Base-by-base conservation (phyloP, 495 filamentous ascomycete species). In the Tirmania nivea region DNA sequence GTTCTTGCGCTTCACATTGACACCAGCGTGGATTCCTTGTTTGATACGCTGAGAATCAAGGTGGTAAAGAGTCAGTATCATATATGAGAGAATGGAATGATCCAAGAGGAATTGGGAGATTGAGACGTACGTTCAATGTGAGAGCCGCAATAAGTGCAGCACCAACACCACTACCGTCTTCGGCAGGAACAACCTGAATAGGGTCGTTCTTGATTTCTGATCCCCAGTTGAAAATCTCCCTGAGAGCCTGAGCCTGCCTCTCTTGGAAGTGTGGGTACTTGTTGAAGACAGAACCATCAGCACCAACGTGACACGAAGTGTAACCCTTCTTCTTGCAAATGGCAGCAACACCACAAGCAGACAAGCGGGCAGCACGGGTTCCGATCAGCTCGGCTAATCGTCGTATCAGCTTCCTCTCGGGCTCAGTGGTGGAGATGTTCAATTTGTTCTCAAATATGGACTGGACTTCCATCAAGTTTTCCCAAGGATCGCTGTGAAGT, bases 211-310 rank as follows among this genome's bases (percentile, higher is more conserved):
- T 81, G 10, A 70, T 58, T 31, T 51, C 77, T 50, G 76, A 75
- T 3, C 78, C 73, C 90, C 89, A 95, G 21, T 25, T 21, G n/a
- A 96, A 75, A 60, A 95, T 94, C 72, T 96, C 88, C 17, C 86
- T 79, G 19, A 96, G 78, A 19, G 89, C 89, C 59, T 78, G 73
- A 5, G 89, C 89, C 53, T 87, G 86, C 50, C 89, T 83, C 14
- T 76, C 76, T 74, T 94, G 89, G 75, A 96, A 96, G 68, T 94
- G 84, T 1, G 89, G 89, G 69, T 95, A 95, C 67, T 94, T 94
- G 74, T 93, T 94, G 73, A 95, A 96, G 47, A 96, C 87, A 10
- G 83, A 89, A 21, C 89, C 89, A 60, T 96, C 89, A 39, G 89
- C 89, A 60, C 89, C 89, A 17, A 95, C 89, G 66, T 95, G 88